Percentiles rank a stretch among this genome's conserved stretches.
Evolutionary conservation across 2,329 filamentous ascomycete species (phyloP).

Genomic region (Neopestalotiopsis sp.): DNA sequence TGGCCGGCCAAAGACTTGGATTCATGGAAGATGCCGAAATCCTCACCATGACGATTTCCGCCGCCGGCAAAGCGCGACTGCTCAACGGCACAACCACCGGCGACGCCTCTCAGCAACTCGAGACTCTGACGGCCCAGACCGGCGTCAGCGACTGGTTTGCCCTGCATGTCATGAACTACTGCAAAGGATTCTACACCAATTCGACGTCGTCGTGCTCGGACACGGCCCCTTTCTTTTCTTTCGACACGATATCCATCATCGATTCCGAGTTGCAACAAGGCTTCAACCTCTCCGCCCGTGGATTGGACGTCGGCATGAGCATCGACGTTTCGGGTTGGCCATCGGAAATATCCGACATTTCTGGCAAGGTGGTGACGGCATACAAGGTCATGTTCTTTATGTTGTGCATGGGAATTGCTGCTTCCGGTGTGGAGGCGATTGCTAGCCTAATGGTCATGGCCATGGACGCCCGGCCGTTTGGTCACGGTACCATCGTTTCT

Average conservation of each 20-base stretch:
- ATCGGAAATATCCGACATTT: not conserved
- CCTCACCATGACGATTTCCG: not conserved
- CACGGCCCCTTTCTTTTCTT: not conserved
- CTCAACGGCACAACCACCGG: not conserved
- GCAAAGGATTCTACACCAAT: not conserved
- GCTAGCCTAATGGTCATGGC: not conserved
- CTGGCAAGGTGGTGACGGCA: not conserved
- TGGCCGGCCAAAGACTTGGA: not conserved
- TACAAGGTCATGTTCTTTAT: constrained; percentile 8
- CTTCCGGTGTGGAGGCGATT: not conserved
- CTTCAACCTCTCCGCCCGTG: not conserved
- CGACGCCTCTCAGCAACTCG: not conserved
- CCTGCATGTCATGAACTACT: not conserved
- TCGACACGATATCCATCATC: not conserved
- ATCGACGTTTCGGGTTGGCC: not conserved
- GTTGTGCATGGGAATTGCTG: not conserved
- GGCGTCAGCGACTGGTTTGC: not conserved
- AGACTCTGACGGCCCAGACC: not conserved
- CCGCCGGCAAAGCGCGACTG: not conserved
- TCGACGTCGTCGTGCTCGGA: not conserved
- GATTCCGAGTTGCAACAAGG: not conserved
- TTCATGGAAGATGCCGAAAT: not conserved
- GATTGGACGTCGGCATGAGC: not conserved
- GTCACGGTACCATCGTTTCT: not conserved
- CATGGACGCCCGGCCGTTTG: not conserved